A percentile compares a stretch with the other conserved stretches of the same genome.
Conservation (phyloP, 2,329 filamentous ascomycete species). For the Colletotrichum sp. region DNA sequence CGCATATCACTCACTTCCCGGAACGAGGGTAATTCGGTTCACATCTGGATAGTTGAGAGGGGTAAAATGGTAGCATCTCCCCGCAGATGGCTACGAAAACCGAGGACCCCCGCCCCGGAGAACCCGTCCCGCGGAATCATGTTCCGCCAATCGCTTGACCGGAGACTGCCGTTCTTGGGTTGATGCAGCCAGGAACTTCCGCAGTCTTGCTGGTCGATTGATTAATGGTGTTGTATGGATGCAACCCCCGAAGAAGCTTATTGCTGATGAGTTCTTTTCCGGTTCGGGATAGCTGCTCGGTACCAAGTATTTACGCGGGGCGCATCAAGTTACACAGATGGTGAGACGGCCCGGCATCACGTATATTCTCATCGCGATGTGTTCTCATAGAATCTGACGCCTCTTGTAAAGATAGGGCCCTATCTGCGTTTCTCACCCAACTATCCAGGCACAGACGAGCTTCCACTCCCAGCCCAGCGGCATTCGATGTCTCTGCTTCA, state of each 20-base stretch:
- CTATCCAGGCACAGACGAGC: neutral
- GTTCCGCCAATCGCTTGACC: conserved; percentile 9
- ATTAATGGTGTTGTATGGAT: neutral
- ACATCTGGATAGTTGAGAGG: neutral
- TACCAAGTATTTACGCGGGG: neutral
- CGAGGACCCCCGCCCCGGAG: neutral
- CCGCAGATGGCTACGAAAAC: neutral
- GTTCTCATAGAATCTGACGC: neutral
- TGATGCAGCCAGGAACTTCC: neutral
- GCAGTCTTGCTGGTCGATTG: neutral
- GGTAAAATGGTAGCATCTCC: neutral
- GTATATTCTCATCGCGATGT: neutral
- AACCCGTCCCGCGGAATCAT: neutral
- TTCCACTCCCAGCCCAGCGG: neutral
- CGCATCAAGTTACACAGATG: neutral
- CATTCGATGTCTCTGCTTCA: neutral
- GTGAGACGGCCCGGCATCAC: neutral
- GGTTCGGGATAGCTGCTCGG: neutral
- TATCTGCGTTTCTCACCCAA: neutral
- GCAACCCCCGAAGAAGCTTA: neutral
- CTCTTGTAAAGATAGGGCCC: neutral
- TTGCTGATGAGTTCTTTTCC: neutral
- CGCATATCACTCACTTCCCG: neutral
- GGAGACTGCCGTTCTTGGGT: neutral
- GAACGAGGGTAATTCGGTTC: neutral